Evolutionary conservation across 2,329 filamentous ascomycete genomes (phyloP), one percentile per base, ranked within the genome.

Genomic region (Aspergillus fischeri): DNA sequence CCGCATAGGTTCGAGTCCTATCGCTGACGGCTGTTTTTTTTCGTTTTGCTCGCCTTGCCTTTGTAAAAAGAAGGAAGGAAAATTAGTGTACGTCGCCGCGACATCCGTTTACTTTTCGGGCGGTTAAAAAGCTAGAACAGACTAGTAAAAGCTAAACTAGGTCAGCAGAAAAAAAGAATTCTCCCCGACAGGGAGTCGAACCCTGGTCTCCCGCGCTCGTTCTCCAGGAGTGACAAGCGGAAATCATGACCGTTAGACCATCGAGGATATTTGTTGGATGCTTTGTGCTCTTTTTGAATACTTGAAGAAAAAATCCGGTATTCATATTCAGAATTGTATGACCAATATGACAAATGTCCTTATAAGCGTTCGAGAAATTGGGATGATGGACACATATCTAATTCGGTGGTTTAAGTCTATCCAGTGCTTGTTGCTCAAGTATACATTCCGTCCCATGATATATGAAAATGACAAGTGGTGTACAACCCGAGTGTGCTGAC

Each of bases 201-300:
- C 44, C 44, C 44, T 27, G 44, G 44, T 47, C 44, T 47, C 44
- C 44, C 44, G 44, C 44, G 44, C 44, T 47, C 44, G 44, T 47
- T 47, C 44, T 47, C 44, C 8, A 11, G 24, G 44, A 47, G 44
- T 47, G 44, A 47, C 44, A 47, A 47, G 44, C 44, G 44, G 44
- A 47, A 47, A 47, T 47, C 44, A 47, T 47, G 44, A 47, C 44
- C 44, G 44, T 47, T 47, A 47, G 44, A 47, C 44, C 44, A 47
- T 47, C 44, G 44, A 47, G 44, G 44, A 47, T 44, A 44, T 27
- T 27, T 5, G 24, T 25, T 47, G 10, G 4, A n/a, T 24, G 1
- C 3, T 2, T 21, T 1, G 1, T 0, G 2, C 5, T 0, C 3
- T 2, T 38, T 17, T 38, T 17, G 14, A 7, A 17, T 38, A 38